A percentile compares a stretch with the other conserved stretches of the same genome.
Conservation (phyloP, 2,329 filamentous ascomycete genomes). For the Venturia asperata region DNA sequence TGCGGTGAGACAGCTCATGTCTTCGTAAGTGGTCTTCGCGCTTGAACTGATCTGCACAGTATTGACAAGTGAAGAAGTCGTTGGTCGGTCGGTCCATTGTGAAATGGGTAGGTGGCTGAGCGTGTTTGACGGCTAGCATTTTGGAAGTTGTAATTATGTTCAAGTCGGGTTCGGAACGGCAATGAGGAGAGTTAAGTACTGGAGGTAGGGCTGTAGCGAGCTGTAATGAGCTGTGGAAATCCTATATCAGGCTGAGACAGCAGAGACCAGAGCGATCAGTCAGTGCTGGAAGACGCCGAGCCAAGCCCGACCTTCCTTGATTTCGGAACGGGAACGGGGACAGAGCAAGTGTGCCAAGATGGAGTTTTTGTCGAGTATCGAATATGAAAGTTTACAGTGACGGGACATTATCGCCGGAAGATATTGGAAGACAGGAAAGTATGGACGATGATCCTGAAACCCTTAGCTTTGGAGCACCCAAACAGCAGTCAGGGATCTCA, state of each 20-base stretch:
- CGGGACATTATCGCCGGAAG: conserved; percentile 3
- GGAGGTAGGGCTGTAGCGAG: conserved; percentile 8
- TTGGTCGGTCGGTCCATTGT: conserved; percentile 8
- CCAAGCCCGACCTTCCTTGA: conserved; percentile 13
- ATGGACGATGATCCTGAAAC: conserved; percentile 13
- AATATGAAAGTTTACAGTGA: conserved; percentile 7
- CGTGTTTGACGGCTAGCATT: conserved; percentile 12
- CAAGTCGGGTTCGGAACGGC: not conserved
- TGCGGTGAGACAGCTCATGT: conserved; percentile 21
- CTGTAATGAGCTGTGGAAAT: conserved; percentile 6
- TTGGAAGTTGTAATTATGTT: not conserved
- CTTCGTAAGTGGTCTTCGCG: conserved; percentile 21
- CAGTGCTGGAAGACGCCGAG: conserved; percentile 4
- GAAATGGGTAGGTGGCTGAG: conserved; percentile 8
- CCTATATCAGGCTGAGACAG: conserved; percentile 11
- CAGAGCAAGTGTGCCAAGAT: conserved; percentile 5
- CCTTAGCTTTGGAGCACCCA: not conserved
- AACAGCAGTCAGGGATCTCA: not conserved
- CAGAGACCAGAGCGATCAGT: conserved; percentile 9
- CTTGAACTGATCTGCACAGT: conserved; percentile 21
- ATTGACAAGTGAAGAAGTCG: conserved; percentile 20
- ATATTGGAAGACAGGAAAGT: not conserved
- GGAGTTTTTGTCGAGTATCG: conserved; percentile 12
- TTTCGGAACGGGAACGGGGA: conserved; percentile 13
- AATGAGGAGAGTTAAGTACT: not conserved